phyloP scores from a whole-genome alignment of 176 grass and related monocot species.

The Carex littledalei region DNA sequence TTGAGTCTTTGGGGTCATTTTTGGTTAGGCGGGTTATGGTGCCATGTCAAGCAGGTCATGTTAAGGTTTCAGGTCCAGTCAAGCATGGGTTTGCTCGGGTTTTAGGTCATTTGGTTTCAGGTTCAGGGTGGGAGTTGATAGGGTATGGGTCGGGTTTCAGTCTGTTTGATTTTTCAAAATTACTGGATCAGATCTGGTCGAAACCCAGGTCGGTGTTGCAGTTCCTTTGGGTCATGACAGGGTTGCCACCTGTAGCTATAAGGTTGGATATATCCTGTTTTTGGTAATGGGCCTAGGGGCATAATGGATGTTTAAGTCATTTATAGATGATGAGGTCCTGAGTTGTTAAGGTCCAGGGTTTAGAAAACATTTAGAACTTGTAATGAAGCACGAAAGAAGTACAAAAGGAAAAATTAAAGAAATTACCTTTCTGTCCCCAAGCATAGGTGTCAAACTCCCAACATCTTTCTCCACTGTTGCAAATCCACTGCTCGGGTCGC shows the following conservation, averaged over 20 bases:
- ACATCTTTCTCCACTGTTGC: constrained; percentile 62
- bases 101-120: background rate
- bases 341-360: background rate
- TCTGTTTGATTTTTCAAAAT: background rate
- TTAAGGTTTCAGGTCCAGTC: background rate
- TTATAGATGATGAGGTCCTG: background rate
- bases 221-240: background rate
- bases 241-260: background rate
- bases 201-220: background rate
- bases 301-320: background rate
- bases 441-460: constrained; percentile 73
- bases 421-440: constrained; percentile 68
- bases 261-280: background rate
- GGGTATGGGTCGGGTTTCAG: background rate
- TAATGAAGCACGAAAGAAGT: background rate
- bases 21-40: background rate
- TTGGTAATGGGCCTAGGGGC: background rate
- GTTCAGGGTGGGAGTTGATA: background rate
- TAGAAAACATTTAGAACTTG: background rate
- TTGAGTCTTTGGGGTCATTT: background rate
- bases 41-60: background rate
- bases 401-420: background rate
- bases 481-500: constrained; percentile 62
- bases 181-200: background rate
- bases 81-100: background rate